A percentile compares a stretch with the other conserved stretches of the same genome.
These are phyloP conservation scores for Aphanomyces astaci DNA, from an alignment of 352 stramenopile genomes.

Conservation along the genomic window DNA sequence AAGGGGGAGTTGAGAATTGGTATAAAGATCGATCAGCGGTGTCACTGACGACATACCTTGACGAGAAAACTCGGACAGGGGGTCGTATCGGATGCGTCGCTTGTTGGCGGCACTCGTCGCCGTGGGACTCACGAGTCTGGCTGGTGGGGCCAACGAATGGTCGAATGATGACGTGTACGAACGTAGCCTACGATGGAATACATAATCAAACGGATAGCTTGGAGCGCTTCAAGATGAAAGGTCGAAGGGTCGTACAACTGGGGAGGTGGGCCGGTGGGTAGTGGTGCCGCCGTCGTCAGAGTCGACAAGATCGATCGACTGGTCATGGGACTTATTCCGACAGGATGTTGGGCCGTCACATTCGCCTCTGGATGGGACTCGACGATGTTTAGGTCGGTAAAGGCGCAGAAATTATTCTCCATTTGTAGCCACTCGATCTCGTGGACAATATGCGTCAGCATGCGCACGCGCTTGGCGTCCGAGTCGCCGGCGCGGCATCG, in stretches of 20 bases:
- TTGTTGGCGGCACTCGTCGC: background rate
- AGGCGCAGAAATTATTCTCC: conserved; percentile 78
- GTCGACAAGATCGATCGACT: background rate
- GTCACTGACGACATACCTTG: conserved; percentile 35
- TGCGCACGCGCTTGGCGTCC: conserved; percentile 72
- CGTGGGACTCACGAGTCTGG: background rate
- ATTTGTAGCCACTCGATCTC: conserved; percentile 80
- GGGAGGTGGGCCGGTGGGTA: background rate
- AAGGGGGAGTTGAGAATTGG: no score
- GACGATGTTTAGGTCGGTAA: conserved; percentile 48
- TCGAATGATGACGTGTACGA: background rate
- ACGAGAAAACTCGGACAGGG: conserved; percentile 46
- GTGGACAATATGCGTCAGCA: conserved; percentile 62
- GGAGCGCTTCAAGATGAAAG: background rate
- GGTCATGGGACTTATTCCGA: conserved; percentile 4
- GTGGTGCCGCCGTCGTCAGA: background rate
- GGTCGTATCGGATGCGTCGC: conserved; percentile 67
- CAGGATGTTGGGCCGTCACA: background rate
- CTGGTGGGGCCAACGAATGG: background rate
- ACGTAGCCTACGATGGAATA: background rate
- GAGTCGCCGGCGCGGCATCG: conserved; percentile 33
- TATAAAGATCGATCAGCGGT: background rate
- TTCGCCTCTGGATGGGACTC: conserved; percentile 9
- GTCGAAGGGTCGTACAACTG: background rate
- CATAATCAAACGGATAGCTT: background rate